Base-by-base conservation (phyloP, 768 basidiomycete genomes). In the Panus rudis region DNA sequence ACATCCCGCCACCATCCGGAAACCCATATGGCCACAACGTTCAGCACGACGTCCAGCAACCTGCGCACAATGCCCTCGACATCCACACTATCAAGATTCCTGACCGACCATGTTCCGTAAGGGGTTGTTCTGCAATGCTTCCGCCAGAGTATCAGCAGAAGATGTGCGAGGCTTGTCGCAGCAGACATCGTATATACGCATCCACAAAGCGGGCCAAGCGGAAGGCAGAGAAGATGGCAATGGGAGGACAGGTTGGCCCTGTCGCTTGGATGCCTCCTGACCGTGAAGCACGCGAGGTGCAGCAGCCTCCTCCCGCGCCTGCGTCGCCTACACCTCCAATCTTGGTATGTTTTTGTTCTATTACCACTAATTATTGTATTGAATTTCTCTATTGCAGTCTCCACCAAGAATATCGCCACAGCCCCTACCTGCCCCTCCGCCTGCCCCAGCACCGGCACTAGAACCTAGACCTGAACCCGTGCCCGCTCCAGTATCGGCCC, bases 151-250 rank as follows among this genome's bases (percentile, higher is more conserved):
- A 61, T 16, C 34, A 50, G 3, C 67, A 62, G 54, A 76, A 71
- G 58, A 77, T 78, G 76, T 79, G 75, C 63, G 69, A 73, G 17
- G 50, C 48, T 1, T 78, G 75, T 59, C 64, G 76, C 19, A 64
- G 66, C 27, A 65, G 71, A 14, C 75, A 78, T 52, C 67, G 75
- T 21, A 56, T 67, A 4, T 77, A 79, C 38, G 74, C 72, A 8
- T 68, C 55, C 26, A 73, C 75, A 4, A 76, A 76, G 52, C 60
- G 74, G 13, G 67, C 69, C 4, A 66, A 69, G 43, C 59, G 73
- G 45, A 77, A 76, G 54, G 50, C 64, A 49, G 75, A 79, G 55
- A 78, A 76, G 54, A 68, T 66, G 1, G 64, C 67, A 5, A 27
- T 57, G 19, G 47, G 43, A 13, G 34, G 37, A 4, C 51, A 52